Evolutionary conservation across 75 land plant species (phyloP).

Genomic region (Isoetes taiwanensis): DNA sequence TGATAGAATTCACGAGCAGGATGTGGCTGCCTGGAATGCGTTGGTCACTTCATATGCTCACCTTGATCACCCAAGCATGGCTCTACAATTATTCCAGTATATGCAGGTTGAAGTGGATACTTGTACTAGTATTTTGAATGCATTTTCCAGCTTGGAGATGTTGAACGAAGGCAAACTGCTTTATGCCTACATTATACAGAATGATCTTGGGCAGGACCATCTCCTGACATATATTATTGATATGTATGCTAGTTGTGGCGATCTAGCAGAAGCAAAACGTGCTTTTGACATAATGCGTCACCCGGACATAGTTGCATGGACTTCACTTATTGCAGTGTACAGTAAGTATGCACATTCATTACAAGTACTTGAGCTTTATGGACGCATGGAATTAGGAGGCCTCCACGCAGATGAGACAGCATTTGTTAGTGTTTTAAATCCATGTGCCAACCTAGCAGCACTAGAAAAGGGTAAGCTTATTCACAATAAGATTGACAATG

Average conservation of each 20-base stretch:
- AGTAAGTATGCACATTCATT: background rate
- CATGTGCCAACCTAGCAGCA: constrained; percentile 12
- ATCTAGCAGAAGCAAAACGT: no score
- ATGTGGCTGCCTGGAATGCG: constrained; percentile 47
- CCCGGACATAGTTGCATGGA: constrained; percentile 18
- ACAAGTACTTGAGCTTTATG: constrained; percentile 19
- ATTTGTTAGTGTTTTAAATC: constrained; percentile 23
- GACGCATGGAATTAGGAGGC: constrained; percentile 13
- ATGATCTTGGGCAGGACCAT: no score
- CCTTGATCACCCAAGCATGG: background rate
- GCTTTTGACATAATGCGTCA: no score
- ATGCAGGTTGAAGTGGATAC: no score
- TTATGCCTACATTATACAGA: no score
- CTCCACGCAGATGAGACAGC: constrained; percentile 20
- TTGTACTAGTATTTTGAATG: no score
- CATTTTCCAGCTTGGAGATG: no score
- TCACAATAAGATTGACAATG: constrained; percentile 25
- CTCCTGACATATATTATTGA: no score
- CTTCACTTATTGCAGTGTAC: constrained; percentile 30
- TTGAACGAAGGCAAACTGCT: no score
- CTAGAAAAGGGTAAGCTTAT: constrained; percentile 15
- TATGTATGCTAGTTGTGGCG: no score
- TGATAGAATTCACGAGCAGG: constrained; percentile 10
- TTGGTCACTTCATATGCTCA: background rate
- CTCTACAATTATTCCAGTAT: no score